Percentiles rank a stretch among this genome's conserved stretches.
phyloP scores from a whole-genome alignment of 2,329 filamentous ascomycete species.

The Myriosclerotinia duriaeana region DNA sequence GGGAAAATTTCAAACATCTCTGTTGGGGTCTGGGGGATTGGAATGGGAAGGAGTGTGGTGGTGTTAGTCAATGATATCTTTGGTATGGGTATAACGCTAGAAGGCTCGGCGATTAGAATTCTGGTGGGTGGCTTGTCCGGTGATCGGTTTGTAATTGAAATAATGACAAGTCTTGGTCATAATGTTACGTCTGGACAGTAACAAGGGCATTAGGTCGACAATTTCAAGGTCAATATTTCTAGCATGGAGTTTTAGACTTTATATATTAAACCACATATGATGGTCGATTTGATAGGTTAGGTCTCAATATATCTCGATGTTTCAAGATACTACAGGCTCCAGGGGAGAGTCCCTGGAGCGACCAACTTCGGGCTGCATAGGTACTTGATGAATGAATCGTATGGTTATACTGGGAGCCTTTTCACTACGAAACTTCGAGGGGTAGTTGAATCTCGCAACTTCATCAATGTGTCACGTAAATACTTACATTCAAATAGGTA shows the following conservation, averaged over 20 bases:
- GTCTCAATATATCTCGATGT: not conserved
- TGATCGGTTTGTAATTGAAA: not conserved
- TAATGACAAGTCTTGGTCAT: not conserved
- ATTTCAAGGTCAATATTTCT: not conserved
- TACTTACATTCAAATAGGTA: too few species aligned
- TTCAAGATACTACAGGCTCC: not conserved
- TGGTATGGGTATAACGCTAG: not conserved
- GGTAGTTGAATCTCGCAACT: not conserved
- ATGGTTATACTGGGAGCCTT: not conserved
- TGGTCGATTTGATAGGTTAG: not conserved
- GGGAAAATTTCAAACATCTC: not conserved
- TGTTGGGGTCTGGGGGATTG: conserved; percentile 6
- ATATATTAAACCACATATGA: not conserved
- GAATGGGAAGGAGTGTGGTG: not conserved
- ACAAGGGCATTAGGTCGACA: not conserved
- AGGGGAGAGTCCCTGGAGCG: not conserved
- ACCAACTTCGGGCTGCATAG: not conserved
- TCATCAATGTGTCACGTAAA: not conserved
- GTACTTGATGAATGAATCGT: not conserved
- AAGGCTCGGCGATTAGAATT: not conserved
- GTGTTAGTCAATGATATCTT: not conserved
- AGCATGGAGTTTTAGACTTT: not conserved
- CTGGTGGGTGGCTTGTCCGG: too few species aligned
- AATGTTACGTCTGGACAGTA: not conserved
- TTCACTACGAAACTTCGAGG: not conserved